Conservation (phyloP, 2,329 filamentous ascomycete species). For the Elsinoe ampelina region DNA sequence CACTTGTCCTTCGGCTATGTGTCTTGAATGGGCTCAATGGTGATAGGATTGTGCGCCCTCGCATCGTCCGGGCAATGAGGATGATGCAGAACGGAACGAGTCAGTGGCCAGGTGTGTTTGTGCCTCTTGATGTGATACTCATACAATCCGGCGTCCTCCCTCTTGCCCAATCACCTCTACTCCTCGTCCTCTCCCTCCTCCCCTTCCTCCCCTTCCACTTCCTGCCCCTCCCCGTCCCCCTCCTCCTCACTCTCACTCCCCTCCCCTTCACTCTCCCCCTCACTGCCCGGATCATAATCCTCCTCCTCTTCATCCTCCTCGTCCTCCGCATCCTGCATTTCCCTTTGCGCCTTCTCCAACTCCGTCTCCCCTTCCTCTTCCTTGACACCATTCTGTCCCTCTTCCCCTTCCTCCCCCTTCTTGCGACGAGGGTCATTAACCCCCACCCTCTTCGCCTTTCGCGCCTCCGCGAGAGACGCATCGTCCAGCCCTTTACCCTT, state of each 20-base stretch:
- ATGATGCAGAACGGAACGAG: too few species aligned
- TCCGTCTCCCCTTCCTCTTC: constrained; percentile 26
- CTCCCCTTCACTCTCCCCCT: constrained; percentile 33
- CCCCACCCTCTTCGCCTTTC: constrained; percentile 52
- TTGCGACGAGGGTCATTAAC: constrained; percentile 31
- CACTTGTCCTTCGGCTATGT: too few species aligned
- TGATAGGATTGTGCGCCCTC: too few species aligned
- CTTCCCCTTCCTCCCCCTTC: constrained; percentile 24
- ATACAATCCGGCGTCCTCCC: background rate
- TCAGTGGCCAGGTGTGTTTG: too few species aligned
- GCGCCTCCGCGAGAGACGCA: constrained; percentile 51
- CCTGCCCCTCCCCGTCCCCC: constrained; percentile 18
- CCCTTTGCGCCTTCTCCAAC: constrained; percentile 23
- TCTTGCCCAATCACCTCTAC: constrained; percentile 21
- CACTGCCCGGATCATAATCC: constrained; percentile 34
- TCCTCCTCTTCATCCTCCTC: constrained; percentile 33
- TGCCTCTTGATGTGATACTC: background rate
- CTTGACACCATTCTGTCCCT: constrained; percentile 24
- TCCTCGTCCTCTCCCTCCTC: constrained; percentile 25
- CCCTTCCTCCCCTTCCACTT: constrained; percentile 15
- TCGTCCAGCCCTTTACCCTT: constrained; percentile 54
- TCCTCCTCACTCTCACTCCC: constrained; percentile 29
- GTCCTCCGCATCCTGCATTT: constrained; percentile 25
- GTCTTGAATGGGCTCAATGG: too few species aligned
- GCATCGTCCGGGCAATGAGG: too few species aligned